Base-by-base conservation (phyloP, 768 basidiomycete species). In the Phylloporus rhodoxanthus region DNA sequence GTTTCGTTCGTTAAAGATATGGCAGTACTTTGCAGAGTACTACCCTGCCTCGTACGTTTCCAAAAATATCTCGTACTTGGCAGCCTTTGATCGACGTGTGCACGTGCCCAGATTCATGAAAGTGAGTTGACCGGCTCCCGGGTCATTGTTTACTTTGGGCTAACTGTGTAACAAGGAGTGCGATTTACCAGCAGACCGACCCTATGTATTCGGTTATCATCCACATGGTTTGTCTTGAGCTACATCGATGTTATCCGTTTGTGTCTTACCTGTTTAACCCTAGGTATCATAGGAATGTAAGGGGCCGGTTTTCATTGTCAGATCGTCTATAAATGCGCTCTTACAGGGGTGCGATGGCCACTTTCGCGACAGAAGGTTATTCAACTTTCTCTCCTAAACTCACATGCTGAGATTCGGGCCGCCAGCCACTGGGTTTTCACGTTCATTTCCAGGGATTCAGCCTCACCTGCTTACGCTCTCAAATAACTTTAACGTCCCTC, bases 191-290 rank as follows among this genome's bases (percentile, higher is more conserved):
- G 73, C 95, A 10, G 91, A 96, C 66, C 74, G 93, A 54, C 85
- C 90, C 17, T 99, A 99, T 70, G 79, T 99, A 13, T 99, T 99
- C 69, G 96, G 95, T 8, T 97, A 97, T 68, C 96, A 99, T 68
- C 96, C 96, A 15, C 96, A 99, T 68, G 96, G 94, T 85, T 52
- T 29, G 78, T 64, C 40, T 48, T 37, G 28, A 9, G 19, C 8
- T 19, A n/a, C 1, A 15, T 4, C 51, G 30, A 19, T 52, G 25
- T 39, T 37, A 4, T 13, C 19, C 21, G 1, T 10, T 17, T 5
- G 9, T 17, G 4, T 37, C 53, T 63, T 11, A 60, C 47, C 38
- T 8, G 6, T n/a, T 41, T 14, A 7, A 36, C 40, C 49, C 10
- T 56, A 93, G 91, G 93, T 34, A 97, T 99, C 57, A 97, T 99